A percentile compares a stretch with the other conserved stretches of the same genome.
Conservation (phyloP, 768 basidiomycete genomes). For the Boletus rufocinnamomeus region DNA sequence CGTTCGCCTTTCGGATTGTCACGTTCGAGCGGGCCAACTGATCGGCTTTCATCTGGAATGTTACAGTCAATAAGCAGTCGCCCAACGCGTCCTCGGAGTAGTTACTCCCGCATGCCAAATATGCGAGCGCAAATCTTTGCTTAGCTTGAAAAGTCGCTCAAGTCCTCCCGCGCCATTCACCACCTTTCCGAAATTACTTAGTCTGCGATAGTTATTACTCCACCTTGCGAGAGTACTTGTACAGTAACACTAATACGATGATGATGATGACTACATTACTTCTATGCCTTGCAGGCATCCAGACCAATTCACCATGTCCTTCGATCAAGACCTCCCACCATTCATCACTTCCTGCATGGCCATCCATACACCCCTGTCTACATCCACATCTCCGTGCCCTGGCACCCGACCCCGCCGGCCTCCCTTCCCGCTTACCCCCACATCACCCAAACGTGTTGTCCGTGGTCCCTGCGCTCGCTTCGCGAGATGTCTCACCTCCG, state of each 20-base stretch:
- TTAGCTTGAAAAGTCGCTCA: neutral
- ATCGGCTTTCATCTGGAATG: too few species aligned
- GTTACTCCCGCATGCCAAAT: neutral
- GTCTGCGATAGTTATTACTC: neutral
- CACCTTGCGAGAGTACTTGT: neutral
- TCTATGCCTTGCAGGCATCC: neutral
- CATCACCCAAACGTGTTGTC: neutral
- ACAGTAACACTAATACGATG: neutral
- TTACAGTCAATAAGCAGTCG: too few species aligned
- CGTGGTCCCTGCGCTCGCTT: constrained; percentile 38
- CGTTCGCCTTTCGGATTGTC: too few species aligned
- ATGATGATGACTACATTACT: neutral
- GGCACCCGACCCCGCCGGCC: constrained; percentile 18
- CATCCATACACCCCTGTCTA: constrained; percentile 21
- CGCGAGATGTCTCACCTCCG: constrained; percentile 69
- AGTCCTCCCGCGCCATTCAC: neutral
- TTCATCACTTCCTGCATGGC: constrained; percentile 29
- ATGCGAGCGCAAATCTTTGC: neutral
- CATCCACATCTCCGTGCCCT: constrained; percentile 6
- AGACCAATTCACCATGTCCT: neutral
- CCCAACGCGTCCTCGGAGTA: too few species aligned
- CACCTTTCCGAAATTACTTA: neutral
- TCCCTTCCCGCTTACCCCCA: neutral
- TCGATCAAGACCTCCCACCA: neutral
- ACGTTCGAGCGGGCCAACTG: too few species aligned